Conservation (phyloP, 805 yeast genomes). For the Sugiyamaella floridensis region DNA sequence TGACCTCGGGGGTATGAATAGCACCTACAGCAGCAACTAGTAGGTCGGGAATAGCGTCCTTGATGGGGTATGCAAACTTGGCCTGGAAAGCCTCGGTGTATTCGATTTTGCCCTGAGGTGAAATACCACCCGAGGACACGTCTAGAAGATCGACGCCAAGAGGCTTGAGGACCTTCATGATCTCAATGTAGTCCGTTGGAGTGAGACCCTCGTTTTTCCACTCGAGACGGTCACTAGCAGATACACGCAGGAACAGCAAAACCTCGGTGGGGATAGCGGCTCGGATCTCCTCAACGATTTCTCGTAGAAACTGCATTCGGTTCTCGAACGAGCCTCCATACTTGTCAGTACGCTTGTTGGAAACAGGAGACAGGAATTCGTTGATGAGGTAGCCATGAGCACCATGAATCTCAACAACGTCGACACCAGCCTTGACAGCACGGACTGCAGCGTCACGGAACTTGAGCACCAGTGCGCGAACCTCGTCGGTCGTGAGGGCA, state of each 20-base stretch:
- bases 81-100: conserved; percentile 35
- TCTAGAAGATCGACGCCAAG: conserved; percentile 46
- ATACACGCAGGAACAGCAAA: conserved; percentile 43
- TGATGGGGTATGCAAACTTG: conserved; percentile 37
- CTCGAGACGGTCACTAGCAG: conserved; percentile 38
- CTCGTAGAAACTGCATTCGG: conserved; percentile 43
- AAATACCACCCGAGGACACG: conserved; percentile 48
- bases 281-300: conserved; percentile 40
- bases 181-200: conserved; percentile 36
- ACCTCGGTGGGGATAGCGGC: conserved; percentile 34
- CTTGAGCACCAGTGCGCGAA: conserved; percentile 37
- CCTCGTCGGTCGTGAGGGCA: conserved; percentile 39
- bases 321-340: conserved; percentile 59
- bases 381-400: conserved; percentile 54
- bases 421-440: conserved; percentile 49
- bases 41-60: conserved; percentile 39
- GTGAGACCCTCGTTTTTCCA: conserved; percentile 30
- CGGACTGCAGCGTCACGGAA: conserved; percentile 47
- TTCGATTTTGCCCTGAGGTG: conserved; percentile 25
- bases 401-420: conserved; percentile 56
- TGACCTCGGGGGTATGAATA: conserved; percentile 32
- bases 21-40: conserved; percentile 46
- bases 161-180: conserved; percentile 14
- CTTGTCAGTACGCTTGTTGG: conserved; percentile 50
- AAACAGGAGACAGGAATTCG: conserved; percentile 39